Percentiles rank a stretch among this genome's conserved stretches.
Conservation (phyloP, 2,329 filamentous ascomycete species). For the Sclerotinia nivalis region DNA sequence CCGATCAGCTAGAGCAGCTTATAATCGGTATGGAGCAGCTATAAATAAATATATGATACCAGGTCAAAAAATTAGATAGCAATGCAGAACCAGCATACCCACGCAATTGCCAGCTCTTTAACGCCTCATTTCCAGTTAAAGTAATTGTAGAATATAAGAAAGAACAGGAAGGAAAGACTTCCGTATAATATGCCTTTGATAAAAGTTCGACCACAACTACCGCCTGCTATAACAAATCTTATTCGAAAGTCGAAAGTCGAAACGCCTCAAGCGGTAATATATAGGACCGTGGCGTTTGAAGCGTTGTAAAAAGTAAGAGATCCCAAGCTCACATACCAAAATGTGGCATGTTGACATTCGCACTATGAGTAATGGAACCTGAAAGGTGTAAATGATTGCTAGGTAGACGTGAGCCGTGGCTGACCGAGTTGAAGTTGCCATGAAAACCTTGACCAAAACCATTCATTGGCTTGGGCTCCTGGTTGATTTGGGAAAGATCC, state of each 20-base stretch:
- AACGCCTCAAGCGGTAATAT: slow-evolving; percentile 11
- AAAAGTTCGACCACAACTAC: slow-evolving; percentile 13
- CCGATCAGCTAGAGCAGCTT: slow-evolving; percentile 36
- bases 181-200: slow-evolving; percentile 11
- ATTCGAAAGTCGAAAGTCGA: slow-evolving; percentile 16
- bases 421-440: slow-evolving; percentile 30
- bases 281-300: neutral
- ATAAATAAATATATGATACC: slow-evolving; percentile 42
- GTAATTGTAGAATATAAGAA: slow-evolving; percentile 21
- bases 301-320: slow-evolving; percentile 9
- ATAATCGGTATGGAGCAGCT: slow-evolving; percentile 56
- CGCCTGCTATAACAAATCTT: slow-evolving; percentile 17
- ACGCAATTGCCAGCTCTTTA: slow-evolving; percentile 6
- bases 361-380: slow-evolving; percentile 12
- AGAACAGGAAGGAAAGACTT: neutral
- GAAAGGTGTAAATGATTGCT: slow-evolving; percentile 22
- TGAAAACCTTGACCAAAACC: slow-evolving; percentile 25
- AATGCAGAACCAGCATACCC: slow-evolving; percentile 25
- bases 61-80: slow-evolving; percentile 29
- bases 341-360: slow-evolving; percentile 24
- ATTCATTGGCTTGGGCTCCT: slow-evolving; percentile 16
- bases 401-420: slow-evolving; percentile 14
- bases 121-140: slow-evolving; percentile 15
- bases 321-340: slow-evolving; percentile 27
- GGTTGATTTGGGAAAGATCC: slow-evolving; percentile 8